Evolutionary conservation across 2,329 filamentous ascomycete species (phyloP).

Genomic region (Microthyrium microscopicum): DNA sequence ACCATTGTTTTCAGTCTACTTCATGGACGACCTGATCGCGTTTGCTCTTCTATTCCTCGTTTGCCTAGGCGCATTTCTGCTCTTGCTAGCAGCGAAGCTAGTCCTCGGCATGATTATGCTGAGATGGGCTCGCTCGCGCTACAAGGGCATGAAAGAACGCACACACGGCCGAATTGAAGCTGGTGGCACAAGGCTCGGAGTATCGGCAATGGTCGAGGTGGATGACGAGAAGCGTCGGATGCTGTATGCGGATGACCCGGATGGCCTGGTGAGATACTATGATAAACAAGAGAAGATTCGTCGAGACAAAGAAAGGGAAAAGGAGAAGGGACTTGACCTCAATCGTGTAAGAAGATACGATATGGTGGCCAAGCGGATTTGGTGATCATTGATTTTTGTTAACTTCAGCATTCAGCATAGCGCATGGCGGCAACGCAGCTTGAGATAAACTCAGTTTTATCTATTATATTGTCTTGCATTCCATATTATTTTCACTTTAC

Average conservation of each 20-base stretch:
- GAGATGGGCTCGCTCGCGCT: slow-evolving; percentile 61
- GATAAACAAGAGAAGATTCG: slow-evolving; percentile 42
- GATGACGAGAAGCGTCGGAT: slow-evolving; percentile 71
- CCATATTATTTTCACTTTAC: no score
- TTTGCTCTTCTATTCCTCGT: slow-evolving; percentile 69
- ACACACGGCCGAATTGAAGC: slow-evolving; percentile 28
- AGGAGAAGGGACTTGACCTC: slow-evolving; percentile 34
- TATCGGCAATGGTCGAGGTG: slow-evolving; percentile 73
- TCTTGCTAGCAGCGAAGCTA: slow-evolving; percentile 39
- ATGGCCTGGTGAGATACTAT: slow-evolving; percentile 47
- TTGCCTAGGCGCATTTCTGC: slow-evolving; percentile 61
- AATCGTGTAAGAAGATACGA: slow-evolving; percentile 65
- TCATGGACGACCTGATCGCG: slow-evolving; percentile 58
- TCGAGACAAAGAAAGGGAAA: slow-evolving; percentile 19
- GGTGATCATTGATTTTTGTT: no score
- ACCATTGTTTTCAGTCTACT: slow-evolving; percentile 25
- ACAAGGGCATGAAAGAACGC: slow-evolving; percentile 60
- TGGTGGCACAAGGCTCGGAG: slow-evolving; percentile 16
- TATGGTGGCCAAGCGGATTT: slow-evolving; percentile 94
- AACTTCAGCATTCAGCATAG: no score
- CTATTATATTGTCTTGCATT: no score
- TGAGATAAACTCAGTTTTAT: no score
- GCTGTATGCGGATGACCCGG: slow-evolving; percentile 75
- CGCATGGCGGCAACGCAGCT: no score
- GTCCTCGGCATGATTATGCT: slow-evolving; percentile 78